These are phyloP conservation scores for Novymonas esmeraldas DNA, from an alignment of 208 protist species.

Conservation along the genomic window DNA sequence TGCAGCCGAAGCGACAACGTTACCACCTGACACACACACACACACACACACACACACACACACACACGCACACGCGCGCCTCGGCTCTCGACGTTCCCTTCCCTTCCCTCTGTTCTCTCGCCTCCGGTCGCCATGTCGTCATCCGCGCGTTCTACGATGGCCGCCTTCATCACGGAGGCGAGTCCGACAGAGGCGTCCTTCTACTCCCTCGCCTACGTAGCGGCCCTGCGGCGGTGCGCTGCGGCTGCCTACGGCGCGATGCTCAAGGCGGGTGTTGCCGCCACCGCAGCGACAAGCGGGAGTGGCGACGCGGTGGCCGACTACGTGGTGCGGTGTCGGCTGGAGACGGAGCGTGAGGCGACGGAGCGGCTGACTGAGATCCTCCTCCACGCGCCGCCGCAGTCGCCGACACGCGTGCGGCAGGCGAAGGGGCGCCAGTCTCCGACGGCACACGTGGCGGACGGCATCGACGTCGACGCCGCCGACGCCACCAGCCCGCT, in stretches of 20 bases:
- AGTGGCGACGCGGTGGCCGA: conserved; percentile 21
- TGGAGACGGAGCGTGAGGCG: conserved; percentile 32
- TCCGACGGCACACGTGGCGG: not conserved
- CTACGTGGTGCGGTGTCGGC: conserved; percentile 17
- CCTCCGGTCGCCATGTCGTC: too few species aligned
- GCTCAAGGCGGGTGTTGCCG: conserved; percentile 18
- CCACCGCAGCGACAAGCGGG: conserved; percentile 8
- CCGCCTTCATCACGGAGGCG: conserved; percentile 38
- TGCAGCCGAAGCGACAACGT: too few species aligned
- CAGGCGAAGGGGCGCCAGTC: not conserved
- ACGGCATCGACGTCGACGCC: not conserved
- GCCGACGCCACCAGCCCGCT: not conserved
- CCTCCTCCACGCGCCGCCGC: conserved; percentile 16
- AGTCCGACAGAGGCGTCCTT: conserved; percentile 61
- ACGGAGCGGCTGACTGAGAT: conserved; percentile 15
- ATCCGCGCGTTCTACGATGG: not conserved
- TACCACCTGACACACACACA: too few species aligned
- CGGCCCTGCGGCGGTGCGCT: conserved; percentile 51
- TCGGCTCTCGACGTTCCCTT: too few species aligned
- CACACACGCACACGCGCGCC: too few species aligned
- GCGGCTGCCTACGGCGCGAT: conserved; percentile 8
- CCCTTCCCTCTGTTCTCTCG: not conserved
- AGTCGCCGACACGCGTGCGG: not conserved
- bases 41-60: too few species aligned
- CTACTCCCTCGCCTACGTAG: conserved; percentile 68